Conservation (phyloP, 2,329 filamentous ascomycete species). For the Chrysoporthe deuterocubensis region DNA sequence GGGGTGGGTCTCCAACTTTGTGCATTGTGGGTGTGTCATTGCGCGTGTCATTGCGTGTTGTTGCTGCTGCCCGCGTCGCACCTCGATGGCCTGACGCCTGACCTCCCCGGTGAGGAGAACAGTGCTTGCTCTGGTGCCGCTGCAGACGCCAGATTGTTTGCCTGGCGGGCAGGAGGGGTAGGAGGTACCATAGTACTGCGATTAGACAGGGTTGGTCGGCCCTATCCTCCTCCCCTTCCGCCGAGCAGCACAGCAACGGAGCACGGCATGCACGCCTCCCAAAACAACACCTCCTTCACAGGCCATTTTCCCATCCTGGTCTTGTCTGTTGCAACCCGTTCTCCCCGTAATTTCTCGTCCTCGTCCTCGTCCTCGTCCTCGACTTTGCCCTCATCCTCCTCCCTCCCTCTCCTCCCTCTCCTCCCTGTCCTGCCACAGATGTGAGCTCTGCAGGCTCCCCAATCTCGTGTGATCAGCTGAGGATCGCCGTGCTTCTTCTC, state of each 20-base stretch:
- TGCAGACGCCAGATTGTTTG: conserved; percentile 1
- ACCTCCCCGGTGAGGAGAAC: conserved; percentile 3
- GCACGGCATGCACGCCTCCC: conserved; percentile 1
- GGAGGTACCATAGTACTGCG: neutral
- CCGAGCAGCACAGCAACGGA: neutral
- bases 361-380: neutral
- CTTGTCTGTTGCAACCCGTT: neutral
- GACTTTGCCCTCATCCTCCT: too few relatives aligned
- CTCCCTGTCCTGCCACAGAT: neutral
- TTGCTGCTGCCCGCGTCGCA: conserved; percentile 13
- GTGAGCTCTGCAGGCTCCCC: conserved; percentile 14
- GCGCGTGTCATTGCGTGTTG: conserved; percentile 7
- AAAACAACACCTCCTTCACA: conserved; percentile 15
- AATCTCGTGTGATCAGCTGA: neutral
- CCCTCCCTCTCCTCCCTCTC: neutral
- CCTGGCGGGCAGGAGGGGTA: conserved; percentile 2
- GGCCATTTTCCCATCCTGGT: conserved; percentile 6
- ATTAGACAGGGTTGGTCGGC: conserved; percentile 20
- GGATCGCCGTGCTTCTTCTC: neutral
- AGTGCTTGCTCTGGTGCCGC: conserved; percentile 9
- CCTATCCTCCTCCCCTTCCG: conserved; percentile 24
- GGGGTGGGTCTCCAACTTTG: conserved; percentile 20
- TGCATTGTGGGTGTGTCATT: neutral
- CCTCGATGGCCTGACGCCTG: conserved; percentile 18
- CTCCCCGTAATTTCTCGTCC: neutral